Evolutionary conservation across 2,329 filamentous ascomycete genomes (phyloP).

Genomic region (Tolypocladium tropicale): DNA sequence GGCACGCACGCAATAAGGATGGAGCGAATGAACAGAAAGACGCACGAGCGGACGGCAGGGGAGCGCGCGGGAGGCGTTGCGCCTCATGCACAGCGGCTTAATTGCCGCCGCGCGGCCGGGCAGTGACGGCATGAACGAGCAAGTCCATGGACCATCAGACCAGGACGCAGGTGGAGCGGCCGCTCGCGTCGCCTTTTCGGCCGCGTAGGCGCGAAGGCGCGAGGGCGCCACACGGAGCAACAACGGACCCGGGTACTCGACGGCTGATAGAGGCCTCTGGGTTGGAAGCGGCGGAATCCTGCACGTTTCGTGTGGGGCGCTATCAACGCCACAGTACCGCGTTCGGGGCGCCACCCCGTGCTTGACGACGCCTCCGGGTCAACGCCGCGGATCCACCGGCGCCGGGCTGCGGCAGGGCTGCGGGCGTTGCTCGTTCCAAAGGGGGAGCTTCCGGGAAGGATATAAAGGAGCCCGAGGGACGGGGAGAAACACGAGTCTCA

Average conservation of each 20-base stretch:
- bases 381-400: neutral
- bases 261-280: neutral
- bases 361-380: neutral
- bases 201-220: neutral
- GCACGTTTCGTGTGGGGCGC: neutral
- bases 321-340: neutral
- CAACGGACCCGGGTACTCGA: neutral
- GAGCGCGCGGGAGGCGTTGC: no score
- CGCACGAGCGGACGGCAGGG: no score
- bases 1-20: no score
- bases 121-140: no score
- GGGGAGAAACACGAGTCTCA: neutral
- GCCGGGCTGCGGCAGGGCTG: neutral
- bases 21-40: no score
- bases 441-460: neutral
- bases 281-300: accelerated
- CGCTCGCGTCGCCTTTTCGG: neutral
- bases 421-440: neutral
- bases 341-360: neutral
- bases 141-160: no score
- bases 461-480: neutral
- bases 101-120: no score
- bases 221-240: slow-evolving; percentile 1
- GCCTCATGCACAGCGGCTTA: no score
- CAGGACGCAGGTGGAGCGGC: no score